Conservation (phyloP, 108 stramenopile genomes). For the Stephanodiscus triporus region DNA sequence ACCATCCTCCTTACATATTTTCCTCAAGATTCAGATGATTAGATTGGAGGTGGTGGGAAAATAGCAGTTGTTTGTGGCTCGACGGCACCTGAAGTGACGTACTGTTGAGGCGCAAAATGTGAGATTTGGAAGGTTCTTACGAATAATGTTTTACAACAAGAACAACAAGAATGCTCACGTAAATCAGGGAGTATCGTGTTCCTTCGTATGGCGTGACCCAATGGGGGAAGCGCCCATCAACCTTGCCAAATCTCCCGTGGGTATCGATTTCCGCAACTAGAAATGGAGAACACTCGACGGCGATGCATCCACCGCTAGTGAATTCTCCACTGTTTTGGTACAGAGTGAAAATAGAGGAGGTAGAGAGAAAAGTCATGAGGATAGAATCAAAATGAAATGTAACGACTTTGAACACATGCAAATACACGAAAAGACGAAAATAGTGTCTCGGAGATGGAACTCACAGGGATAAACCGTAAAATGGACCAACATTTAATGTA, state of each 20-base stretch:
- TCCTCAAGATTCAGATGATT: neutral
- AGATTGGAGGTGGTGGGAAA: slow-evolving; percentile 13
- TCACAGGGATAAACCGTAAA: slow-evolving; percentile 71
- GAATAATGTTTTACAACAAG: neutral
- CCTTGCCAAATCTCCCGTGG: slow-evolving; percentile 57
- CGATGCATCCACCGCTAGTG: slow-evolving; percentile 49
- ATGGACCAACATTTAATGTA: slow-evolving; percentile 65
- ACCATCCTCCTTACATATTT: neutral
- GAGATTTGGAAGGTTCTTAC: neutral
- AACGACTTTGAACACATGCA: neutral
- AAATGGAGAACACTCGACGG: slow-evolving; percentile 58
- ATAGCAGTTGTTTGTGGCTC: slow-evolving; percentile 38
- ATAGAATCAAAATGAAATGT: neutral
- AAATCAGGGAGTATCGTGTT: slow-evolving; percentile 62
- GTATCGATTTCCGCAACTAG: slow-evolving; percentile 63
- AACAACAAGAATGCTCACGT: slow-evolving; percentile 38
- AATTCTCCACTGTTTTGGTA: slow-evolving; percentile 36
- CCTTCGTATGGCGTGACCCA: slow-evolving; percentile 68
- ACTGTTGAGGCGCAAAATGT: neutral
- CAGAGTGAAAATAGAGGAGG: neutral
- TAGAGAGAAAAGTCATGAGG: neutral
- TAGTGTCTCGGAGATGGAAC: slow-evolving; percentile 9
- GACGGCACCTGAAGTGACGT: slow-evolving; percentile 25
- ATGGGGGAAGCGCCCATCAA: slow-evolving; percentile 76
- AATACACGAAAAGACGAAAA: neutral